These are phyloP conservation scores for Scenedesmus sp. DNA, from an alignment of 163 green algal genomes.

Conservation along the genomic window DNA sequence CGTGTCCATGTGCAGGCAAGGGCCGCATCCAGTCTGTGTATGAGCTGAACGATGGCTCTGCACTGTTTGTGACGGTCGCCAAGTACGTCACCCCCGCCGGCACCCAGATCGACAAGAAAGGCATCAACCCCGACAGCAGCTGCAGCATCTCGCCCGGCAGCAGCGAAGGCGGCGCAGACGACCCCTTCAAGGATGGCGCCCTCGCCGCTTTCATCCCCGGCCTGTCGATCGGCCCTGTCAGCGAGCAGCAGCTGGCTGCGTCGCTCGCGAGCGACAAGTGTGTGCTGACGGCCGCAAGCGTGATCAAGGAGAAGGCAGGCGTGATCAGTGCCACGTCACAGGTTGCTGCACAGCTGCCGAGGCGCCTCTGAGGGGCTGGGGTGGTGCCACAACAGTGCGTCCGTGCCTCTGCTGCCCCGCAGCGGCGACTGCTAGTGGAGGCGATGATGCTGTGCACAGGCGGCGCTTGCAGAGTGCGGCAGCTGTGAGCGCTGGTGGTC, in stretches of 20 bases:
- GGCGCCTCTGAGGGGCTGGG: not conserved
- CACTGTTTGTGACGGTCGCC: slow-evolving; percentile 96
- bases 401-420: too few species aligned
- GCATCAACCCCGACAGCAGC: slow-evolving; percentile 78
- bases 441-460: not conserved
- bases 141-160: slow-evolving; percentile 51
- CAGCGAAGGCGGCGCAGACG: too few species aligned
- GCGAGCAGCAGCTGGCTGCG: slow-evolving; percentile 59
- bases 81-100: slow-evolving; percentile 87
- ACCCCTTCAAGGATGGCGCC: not conserved
- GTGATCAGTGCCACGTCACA: slow-evolving; percentile 1
- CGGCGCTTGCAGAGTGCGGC: too few species aligned
- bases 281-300: slow-evolving; percentile 72
- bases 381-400: not conserved
- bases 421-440: not conserved
- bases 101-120: slow-evolving; percentile 78
- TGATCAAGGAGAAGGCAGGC: slow-evolving; percentile 30
- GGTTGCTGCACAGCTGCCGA: slow-evolving; percentile 8
- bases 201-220: slow-evolving; percentile 36
- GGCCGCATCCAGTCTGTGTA: slow-evolving; percentile 88
- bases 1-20: slow-evolving; percentile 72
- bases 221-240: slow-evolving; percentile 60
- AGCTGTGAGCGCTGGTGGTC: not conserved
- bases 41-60: slow-evolving; percentile 91
- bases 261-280: slow-evolving; percentile 69